A percentile compares a stretch with the other conserved stretches of the same genome.
These are phyloP conservation scores for Lanmaoa pseudosensibilis DNA, from an alignment of 768 basidiomycete species.

Conservation along the genomic window DNA sequence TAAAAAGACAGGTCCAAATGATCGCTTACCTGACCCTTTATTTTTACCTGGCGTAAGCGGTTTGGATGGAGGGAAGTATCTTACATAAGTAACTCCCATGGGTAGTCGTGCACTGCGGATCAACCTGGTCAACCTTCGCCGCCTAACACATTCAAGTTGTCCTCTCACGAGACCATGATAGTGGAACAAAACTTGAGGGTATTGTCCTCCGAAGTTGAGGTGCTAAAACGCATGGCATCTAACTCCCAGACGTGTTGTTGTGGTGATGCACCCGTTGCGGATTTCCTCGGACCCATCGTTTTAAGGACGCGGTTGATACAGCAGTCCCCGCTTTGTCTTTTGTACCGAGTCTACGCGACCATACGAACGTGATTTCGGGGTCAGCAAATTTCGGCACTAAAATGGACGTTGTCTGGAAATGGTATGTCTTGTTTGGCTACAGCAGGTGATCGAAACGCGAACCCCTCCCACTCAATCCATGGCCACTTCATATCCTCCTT, in stretches of 20 bases:
- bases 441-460: constrained; percentile 1
- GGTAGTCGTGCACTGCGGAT: no score
- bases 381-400: constrained; percentile 4
- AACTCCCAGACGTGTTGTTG: background rate
- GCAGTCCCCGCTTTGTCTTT: background rate
- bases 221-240: background rate
- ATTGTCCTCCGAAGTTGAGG: constrained; percentile 1
- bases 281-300: background rate
- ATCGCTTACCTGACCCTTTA: background rate
- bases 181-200: background rate
- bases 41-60: background rate
- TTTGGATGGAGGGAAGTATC: background rate
- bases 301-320: background rate
- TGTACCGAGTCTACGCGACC: background rate
- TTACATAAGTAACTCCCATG: constrained; percentile 18
- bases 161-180: constrained; percentile 6
- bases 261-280: background rate
- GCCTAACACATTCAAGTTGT: no score
- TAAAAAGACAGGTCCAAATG: background rate
- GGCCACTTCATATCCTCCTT: background rate
- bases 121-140: no score
- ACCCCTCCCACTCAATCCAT: background rate
- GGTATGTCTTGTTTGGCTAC: constrained; percentile 23
- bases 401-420: constrained; percentile 17
- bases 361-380: background rate